These are phyloP conservation scores for Russula vinacea DNA, from an alignment of 768 basidiomycete genomes.

Conservation along the genomic window DNA sequence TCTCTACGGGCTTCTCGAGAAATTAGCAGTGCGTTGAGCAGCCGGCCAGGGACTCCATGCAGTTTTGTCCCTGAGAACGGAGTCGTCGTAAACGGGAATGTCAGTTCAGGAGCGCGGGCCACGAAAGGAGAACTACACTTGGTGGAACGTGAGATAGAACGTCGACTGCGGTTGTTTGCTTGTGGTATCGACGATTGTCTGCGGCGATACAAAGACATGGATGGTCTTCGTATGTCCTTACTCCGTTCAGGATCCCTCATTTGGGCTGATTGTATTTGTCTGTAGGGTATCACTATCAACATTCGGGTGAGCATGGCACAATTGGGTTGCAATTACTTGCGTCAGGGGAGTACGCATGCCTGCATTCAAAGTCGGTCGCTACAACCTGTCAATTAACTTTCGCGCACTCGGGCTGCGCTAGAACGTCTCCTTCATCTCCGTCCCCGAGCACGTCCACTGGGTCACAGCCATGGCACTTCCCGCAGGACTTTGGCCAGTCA, in stretches of 20 bases:
- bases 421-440: neutral
- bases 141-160: constrained; percentile 81
- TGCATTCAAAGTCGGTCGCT: constrained; percentile 38
- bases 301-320: no score
- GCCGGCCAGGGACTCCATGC: constrained; percentile 36
- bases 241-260: constrained; percentile 1
- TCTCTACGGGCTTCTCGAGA: constrained; percentile 54
- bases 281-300: constrained; percentile 84
- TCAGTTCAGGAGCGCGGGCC: constrained; percentile 39
- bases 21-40: neutral
- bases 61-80: constrained; percentile 55
- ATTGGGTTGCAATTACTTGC: no score
- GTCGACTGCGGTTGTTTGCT: constrained; percentile 76
- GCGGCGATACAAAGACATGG: constrained; percentile 97
- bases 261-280: constrained; percentile 14
- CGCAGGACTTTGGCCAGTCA: constrained; percentile 12
- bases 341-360: no score
- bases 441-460: constrained; percentile 8
- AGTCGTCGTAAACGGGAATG: constrained; percentile 36
- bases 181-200: constrained; percentile 84
- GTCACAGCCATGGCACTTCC: constrained; percentile 18
- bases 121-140: constrained; percentile 61
- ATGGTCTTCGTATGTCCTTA: constrained; percentile 60
- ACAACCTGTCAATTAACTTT: constrained; percentile 23
- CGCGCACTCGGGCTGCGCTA: constrained; percentile 1